Percentiles rank a stretch among this genome's conserved stretches.
These are phyloP conservation scores for Lasiosphaeris hirsuta DNA, from an alignment of 495 filamentous ascomycete genomes.

Conservation along the genomic window DNA sequence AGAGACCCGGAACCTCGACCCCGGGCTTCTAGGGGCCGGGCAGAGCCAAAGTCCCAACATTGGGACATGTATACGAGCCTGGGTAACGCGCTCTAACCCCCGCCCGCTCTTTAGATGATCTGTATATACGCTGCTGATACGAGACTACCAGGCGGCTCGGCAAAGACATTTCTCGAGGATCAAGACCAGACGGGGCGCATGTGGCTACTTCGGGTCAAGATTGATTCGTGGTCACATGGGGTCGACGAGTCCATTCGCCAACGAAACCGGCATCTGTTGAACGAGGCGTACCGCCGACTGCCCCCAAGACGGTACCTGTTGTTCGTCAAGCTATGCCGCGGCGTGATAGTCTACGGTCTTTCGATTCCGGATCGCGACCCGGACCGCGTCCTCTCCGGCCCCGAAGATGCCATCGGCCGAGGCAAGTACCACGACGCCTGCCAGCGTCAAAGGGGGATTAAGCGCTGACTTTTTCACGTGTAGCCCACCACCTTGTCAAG, in stretches of 20 bases:
- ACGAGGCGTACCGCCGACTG: constrained; percentile 20
- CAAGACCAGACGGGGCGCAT: constrained; percentile 12
- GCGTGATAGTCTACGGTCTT: neutral
- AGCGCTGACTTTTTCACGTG: neutral
- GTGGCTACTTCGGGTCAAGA: constrained; percentile 20
- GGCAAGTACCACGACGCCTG: neutral
- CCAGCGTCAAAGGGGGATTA: too few species aligned
- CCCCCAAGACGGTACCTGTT: constrained; percentile 16
- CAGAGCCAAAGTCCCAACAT: too few species aligned
- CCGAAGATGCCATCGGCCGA: constrained; percentile 4
- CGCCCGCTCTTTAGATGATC: neutral
- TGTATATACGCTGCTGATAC: too few species aligned
- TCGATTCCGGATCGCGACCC: neutral
- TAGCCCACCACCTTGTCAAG: neutral
- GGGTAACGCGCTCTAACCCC: neutral
- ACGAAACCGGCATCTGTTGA: constrained; percentile 22
- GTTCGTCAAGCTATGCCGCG: neutral
- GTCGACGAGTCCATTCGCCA: constrained; percentile 21
- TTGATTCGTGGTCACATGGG: constrained; percentile 24
- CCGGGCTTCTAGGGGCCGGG: too few species aligned
- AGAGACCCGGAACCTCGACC: neutral
- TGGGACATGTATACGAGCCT: neutral
- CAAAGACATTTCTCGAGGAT: constrained; percentile 11
- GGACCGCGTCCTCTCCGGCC: neutral
- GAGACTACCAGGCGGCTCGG: constrained; percentile 6